Evolutionary conservation across 495 filamentous ascomycete species (phyloP), one percentile per base, ranked within the genome.

Genomic region (Pseudoneurospora amorphoporcata): DNA sequence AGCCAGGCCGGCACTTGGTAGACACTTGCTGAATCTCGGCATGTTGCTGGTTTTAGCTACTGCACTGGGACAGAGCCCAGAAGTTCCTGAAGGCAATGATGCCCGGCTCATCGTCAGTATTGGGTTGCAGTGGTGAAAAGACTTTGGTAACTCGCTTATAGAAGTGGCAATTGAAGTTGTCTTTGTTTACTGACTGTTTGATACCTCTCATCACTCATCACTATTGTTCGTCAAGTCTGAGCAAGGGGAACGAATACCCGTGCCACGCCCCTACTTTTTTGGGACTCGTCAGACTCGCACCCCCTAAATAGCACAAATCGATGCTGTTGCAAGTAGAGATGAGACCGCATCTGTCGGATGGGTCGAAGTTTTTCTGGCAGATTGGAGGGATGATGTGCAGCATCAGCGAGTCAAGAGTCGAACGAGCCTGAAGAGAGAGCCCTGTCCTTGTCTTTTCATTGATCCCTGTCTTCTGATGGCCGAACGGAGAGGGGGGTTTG

Each of bases 301-400:
- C n/a, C n/a, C n/a, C n/a, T n/a, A n/a, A n/a, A n/a, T n/a, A 61
- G 16, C 53, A 65, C 53, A 35, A 65, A 6, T 65, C 53, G 53
- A 32, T 35, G 29, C 53, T 17, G 53, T 35, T 65, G 29, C 53
- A 65, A 65, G 29, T 65, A 43, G 39, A 37, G 68, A 42, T 35
- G 71, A 41, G 37, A 58, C 70, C 72, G 45, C 72, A 70, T 47
- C 58, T 23, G 37, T 58, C 73, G 37, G 65, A 69, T 39, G 61
- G 69, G 47, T 69, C 53, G 53, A 65, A 35, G 29, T 35, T 65
- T 65, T 73, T 70, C 39, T 75, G 71, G 72, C 74, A 37, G 72
- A 72, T 72, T 73, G 76, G 76, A 73, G 77, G 68, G 76, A 79
- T 80, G 78, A 80, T 80, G 79, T 79, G 79, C 79, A 80, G 73